Evolutionary conservation across 2,329 filamentous ascomycete species (phyloP), one percentile per base, ranked within the genome.

Genomic region (Ceratocystis colombiana): DNA sequence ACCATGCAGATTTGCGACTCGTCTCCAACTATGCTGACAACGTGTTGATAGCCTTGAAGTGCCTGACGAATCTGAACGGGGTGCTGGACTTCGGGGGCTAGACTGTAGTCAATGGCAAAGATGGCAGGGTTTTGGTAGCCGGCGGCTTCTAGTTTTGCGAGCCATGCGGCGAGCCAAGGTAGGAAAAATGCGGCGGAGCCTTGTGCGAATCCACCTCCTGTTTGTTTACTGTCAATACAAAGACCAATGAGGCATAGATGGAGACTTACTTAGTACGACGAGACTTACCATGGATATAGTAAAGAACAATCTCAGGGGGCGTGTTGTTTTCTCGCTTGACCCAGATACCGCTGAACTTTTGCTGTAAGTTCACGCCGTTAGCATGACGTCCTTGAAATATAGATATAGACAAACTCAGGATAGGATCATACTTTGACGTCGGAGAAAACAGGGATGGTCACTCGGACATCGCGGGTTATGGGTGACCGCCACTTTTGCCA

Each of bases 121-220:
- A 94, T 81, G 25, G 88, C 87, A 0, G 90, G 90, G 71, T 92
- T 94, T 8, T 77, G 73, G 73, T 88, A 93, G 1, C 87, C 88
- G 20, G 79, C 77, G 64, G 81, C 76, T 66, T 83, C 79, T 48
- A 95, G 79, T 20, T 90, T 76, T 55, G 80, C 78, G 12, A 89
- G 77, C 86, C 87, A 90, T 7, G 84, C 82, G 65, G 93, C 77
- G 2, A 95, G 79, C 70, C 93, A 94, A 71, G 95, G 90, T 45
- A 92, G 82, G 73, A 95, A 95, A 74, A 95, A 95, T 76, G 88
- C 88, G 20, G 82, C 79, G 12, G 88, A 90, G 2, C 90, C 90
- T 86, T 95, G 89, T 5, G 84, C 84, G 73, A 95, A 94, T 0
- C 90, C 90, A 25, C 90, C 90, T 17, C 88, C 85, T 88, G 67